Percentiles rank a stretch among this genome's conserved stretches.
These are phyloP conservation scores for Tritrichomonas foetus DNA, from an alignment of 208 protist species.

Conservation along the genomic window DNA sequence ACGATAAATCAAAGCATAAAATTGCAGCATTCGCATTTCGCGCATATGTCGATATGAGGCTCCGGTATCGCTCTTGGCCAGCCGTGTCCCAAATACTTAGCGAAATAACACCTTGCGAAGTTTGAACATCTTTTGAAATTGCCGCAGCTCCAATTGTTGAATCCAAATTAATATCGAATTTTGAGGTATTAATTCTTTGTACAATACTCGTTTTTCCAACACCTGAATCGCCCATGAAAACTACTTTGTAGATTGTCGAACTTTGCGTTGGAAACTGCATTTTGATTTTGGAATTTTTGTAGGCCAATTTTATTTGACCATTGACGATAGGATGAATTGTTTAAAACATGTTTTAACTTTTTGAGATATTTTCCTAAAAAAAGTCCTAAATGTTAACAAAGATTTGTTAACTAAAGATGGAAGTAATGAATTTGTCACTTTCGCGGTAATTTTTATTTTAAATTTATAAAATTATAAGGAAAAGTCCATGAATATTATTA, in stretches of 20 bases:
- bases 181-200: neutral
- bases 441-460: too few species aligned
- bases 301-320: too few species aligned
- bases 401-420: too few species aligned
- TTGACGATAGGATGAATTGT: too few species aligned
- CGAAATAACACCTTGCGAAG: neutral
- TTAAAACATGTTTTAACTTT: too few species aligned
- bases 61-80: neutral
- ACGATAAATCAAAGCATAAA: neutral
- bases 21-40: neutral
- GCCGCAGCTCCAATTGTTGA: neutral
- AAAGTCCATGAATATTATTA: too few species aligned
- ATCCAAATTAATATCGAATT: neutral
- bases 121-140: neutral
- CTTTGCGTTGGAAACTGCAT: too few species aligned
- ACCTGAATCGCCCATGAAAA: neutral
- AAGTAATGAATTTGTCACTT: too few species aligned
- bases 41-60: neutral
- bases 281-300: too few species aligned
- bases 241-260: neutral
- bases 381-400: too few species aligned
- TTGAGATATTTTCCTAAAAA: too few species aligned
- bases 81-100: constrained; percentile 18
- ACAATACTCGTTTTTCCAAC: constrained; percentile 33
- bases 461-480: too few species aligned